Evolutionary conservation across 75 land plant species (phyloP).

Genomic region (Pinus tabuliformis): DNA sequence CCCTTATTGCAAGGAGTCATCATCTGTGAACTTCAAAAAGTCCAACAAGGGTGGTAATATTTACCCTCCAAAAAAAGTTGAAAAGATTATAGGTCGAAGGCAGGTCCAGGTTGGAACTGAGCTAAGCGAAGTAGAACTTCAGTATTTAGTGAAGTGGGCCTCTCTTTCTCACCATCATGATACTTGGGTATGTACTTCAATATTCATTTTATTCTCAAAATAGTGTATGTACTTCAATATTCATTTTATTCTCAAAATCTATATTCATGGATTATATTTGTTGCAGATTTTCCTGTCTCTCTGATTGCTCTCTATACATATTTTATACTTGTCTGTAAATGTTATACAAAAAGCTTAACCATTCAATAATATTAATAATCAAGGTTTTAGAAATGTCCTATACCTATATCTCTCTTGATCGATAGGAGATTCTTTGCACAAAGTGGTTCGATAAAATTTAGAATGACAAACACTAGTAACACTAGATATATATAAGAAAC

Average conservation of each 20-base stretch:
- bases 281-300: background rate
- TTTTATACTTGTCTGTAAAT: too few species aligned
- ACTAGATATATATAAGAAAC: too few species aligned
- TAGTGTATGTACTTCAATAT: too few species aligned
- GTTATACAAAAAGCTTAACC: too few species aligned
- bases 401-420: too few species aligned
- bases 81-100: slow-evolving; percentile 18
- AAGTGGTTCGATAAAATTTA: too few species aligned
- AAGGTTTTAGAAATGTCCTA: too few species aligned
- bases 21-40: background rate
- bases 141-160: slow-evolving; percentile 38
- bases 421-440: too few species aligned
- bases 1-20: slow-evolving; percentile 18
- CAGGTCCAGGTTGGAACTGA: slow-evolving; percentile 15
- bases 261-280: background rate
- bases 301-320: too few species aligned
- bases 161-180: slow-evolving; percentile 36
- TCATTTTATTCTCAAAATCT: background rate
- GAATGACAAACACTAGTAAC: too few species aligned
- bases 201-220: background rate
- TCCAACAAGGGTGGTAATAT: background rate
- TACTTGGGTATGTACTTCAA: slow-evolving; percentile 24
- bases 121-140: slow-evolving; percentile 8
- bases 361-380: too few species aligned
- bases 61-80: slow-evolving; percentile 24